These are phyloP conservation scores for Candida pseudocylindracea DNA, from an alignment of 1,139 yeast species.

Conservation along the genomic window DNA sequence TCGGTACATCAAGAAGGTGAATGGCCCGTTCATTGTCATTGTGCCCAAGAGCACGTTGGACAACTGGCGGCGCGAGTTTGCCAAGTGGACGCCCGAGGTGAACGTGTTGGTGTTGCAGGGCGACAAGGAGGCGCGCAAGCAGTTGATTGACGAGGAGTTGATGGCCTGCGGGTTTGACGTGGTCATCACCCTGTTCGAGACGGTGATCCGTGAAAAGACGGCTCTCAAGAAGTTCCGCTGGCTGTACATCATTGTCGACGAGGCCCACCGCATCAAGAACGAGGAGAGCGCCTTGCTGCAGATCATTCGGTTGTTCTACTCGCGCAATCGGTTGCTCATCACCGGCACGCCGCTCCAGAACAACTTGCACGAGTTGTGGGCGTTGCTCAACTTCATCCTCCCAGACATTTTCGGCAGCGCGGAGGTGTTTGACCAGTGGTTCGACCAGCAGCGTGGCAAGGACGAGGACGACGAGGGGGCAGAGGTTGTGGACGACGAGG, in stretches of 20 bases:
- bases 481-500: too few species aligned
- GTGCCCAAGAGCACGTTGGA: conserved; percentile 67
- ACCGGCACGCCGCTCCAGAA: conserved; percentile 74
- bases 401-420: conserved; percentile 67
- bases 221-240: conserved; percentile 41
- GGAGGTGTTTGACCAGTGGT: conserved; percentile 59
- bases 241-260: conserved; percentile 61
- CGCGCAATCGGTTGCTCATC: conserved; percentile 43
- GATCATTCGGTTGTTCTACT: conserved; percentile 50
- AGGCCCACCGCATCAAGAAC: conserved; percentile 65
- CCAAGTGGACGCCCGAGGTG: conserved; percentile 63
- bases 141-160: conserved; percentile 26
- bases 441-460: conserved; percentile 5
- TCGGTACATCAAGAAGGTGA: conserved; percentile 31
- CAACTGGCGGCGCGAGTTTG: conserved; percentile 62
- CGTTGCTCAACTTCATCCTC: conserved; percentile 45
- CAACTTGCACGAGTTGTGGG: conserved; percentile 65
- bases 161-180: conserved; percentile 50
- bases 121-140: conserved; percentile 40
- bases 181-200: conserved; percentile 52
- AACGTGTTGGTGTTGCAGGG: conserved; percentile 49
- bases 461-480: too few species aligned
- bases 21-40: conserved; percentile 55
- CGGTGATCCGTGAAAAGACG: conserved; percentile 53
- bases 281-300: conserved; percentile 58